Evolutionary conservation across 2,329 filamentous ascomycete genomes (phyloP).

Genomic region (Cercospora sojina): DNA sequence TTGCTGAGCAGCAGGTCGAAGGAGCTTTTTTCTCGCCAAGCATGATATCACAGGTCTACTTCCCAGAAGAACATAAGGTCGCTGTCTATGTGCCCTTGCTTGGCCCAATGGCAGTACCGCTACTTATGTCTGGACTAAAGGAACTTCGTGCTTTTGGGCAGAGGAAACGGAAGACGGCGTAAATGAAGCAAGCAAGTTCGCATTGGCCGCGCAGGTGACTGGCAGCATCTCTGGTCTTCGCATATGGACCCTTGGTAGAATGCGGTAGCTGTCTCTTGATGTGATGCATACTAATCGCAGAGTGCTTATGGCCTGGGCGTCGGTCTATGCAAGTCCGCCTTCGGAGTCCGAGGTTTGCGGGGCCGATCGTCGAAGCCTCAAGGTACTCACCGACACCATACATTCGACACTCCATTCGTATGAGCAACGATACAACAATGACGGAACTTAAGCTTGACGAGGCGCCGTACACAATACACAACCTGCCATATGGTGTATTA

Average conservation of each 20-base stretch:
- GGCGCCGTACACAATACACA: constrained; percentile 32
- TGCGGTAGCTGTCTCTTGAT: neutral
- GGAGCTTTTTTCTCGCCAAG: constrained; percentile 97
- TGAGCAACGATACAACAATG: constrained; percentile 20
- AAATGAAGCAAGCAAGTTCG: neutral
- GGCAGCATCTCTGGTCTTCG: neutral
- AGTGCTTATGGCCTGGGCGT: neutral
- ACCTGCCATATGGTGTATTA: constrained; percentile 36
- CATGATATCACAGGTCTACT: constrained; percentile 96
- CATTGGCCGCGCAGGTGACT: neutral
- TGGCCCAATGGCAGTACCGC: constrained; percentile 84
- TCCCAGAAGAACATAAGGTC: constrained; percentile 97
- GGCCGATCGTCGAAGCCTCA: neutral
- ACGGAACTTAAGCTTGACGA: constrained; percentile 26
- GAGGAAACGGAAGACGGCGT: constrained; percentile 10
- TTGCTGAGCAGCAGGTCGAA: constrained; percentile 86
- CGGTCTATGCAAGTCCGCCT: neutral
- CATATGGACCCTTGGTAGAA: neutral
- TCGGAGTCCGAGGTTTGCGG: constrained; percentile 4
- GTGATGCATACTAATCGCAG: neutral
- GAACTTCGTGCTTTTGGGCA: constrained; percentile 6
- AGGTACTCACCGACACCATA: neutral
- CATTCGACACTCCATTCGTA: neutral
- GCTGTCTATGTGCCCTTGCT: constrained; percentile 91
- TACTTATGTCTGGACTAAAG: constrained; percentile 63